Evolutionary conservation across 192 early-diverging fungal genomes (phyloP).

Genomic region (Geranomyces michiganensis): DNA sequence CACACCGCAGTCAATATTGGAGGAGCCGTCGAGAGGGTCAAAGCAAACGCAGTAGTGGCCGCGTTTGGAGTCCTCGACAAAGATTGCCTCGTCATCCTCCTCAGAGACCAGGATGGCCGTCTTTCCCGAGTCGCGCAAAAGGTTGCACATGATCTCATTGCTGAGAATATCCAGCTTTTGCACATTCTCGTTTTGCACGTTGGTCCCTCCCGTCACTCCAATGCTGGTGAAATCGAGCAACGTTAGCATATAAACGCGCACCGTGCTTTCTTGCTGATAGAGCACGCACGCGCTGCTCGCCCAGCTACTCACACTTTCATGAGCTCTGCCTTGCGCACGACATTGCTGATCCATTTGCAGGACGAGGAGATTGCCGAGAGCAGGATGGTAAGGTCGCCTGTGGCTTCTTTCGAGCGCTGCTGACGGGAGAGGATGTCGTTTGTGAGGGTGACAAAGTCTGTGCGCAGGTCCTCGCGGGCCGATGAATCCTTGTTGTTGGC

Average conservation of each 20-base stretch:
- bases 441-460: conserved; percentile 93
- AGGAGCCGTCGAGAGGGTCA: conserved; percentile 96
- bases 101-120: conserved; percentile 94
- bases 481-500: not conserved
- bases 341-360: conserved; percentile 97
- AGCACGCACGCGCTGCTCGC: too few species aligned
- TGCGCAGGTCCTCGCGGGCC: conserved; percentile 60
- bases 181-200: conserved; percentile 92
- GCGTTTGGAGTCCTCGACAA: conserved; percentile 73
- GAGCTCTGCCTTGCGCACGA: conserved; percentile 94
- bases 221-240: conserved; percentile 60
- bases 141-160: conserved; percentile 98
- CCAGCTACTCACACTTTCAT: conserved; percentile 81
- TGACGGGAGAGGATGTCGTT: conserved; percentile 91
- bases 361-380: conserved; percentile 88
- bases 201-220: conserved; percentile 83
- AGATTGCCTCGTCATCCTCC: conserved; percentile 93
- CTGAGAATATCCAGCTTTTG: conserved; percentile 97
- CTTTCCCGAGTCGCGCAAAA: conserved; percentile 85
- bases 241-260: too few species aligned
- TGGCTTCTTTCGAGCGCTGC: conserved; percentile 80
- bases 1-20: conserved; percentile 99
- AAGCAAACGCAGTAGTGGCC: conserved; percentile 96
- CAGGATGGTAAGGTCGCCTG: conserved; percentile 91
- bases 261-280: too few species aligned